Evolutionary conservation across 139 green algal species (phyloP).

Genomic region (Spirogloea muscicola): DNA sequence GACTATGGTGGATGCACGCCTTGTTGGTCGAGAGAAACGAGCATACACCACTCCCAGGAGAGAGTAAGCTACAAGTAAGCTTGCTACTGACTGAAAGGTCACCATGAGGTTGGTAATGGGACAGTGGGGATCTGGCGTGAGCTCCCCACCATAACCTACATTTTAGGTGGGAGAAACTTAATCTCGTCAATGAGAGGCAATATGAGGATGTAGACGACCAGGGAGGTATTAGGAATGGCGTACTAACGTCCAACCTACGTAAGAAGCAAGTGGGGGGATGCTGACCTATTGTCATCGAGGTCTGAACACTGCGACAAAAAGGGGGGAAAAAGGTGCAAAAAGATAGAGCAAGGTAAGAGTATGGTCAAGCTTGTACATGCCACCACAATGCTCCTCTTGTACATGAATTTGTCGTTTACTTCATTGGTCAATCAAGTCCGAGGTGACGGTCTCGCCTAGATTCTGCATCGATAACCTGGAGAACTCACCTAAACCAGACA

Average conservation of each 20-base stretch:
- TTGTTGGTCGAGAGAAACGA: constrained; percentile 38
- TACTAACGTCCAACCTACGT: not conserved
- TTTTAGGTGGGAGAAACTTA: not conserved
- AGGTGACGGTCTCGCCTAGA: too few relatives aligned
- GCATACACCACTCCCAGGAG: constrained; percentile 42
- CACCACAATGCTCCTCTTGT: too few relatives aligned
- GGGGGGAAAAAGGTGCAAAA: not conserved
- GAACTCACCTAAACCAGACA: constrained; percentile 42
- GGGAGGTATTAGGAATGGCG: not conserved
- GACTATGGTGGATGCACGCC: constrained; percentile 25
- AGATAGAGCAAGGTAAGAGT: not conserved
- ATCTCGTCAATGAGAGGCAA: not conserved
- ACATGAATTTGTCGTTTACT: too few relatives aligned
- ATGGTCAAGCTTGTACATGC: too few relatives aligned
- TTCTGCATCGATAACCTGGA: too few relatives aligned
- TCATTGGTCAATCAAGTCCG: too few relatives aligned
- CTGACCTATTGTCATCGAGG: constrained; percentile 27
- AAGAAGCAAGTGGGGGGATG: not conserved
- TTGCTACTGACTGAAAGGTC: constrained; percentile 30
- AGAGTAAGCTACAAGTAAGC: constrained; percentile 35
- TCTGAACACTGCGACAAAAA: constrained; percentile 18
- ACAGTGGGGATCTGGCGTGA: constrained; percentile 34
- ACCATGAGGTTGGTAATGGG: constrained; percentile 17
- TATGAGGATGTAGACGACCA: not conserved
- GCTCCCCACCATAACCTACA: constrained; percentile 39